Evolutionary conservation across 1,284 basidiomycete genomes (phyloP), one percentile per base, ranked within the genome.

Genomic region (Puccinia hordei): DNA sequence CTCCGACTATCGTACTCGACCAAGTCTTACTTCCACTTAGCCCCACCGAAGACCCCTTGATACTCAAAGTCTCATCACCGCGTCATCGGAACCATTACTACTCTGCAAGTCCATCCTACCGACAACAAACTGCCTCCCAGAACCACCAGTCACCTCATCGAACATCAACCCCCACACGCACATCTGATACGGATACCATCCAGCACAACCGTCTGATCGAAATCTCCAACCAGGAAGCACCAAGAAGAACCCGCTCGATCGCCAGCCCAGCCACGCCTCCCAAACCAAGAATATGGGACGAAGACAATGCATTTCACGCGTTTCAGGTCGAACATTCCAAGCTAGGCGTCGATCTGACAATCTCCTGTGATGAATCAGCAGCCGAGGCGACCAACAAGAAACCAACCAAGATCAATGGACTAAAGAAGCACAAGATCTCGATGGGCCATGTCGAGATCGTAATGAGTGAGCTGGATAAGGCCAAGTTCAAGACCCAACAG

Each of bases 361-460:
- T 77, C 51, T 66, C 75, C 46, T 65, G 41, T 33, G 46, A 73
- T 10, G 51, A 46, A 15, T 35, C 22, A 57, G 30, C 30, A 17
- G 33, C 61, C 2, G 51, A 57, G 38, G 33, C 30, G 30, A 41
- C 27, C 30, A 6, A 61, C 33, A 35, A 17, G 12, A 24, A 22
- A 10, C 61, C 2, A 38, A 33, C 33, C 2, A 38, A 2, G 9
- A 10, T 0, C 19, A 30, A 33, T 2, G 30, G 35, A 75, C 38
- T 2, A 59, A 63, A 66, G 30, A 75, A 63, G 44, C 61, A 35
- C 17, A 75, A 59, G 49, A 27, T 75, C 6, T 63, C 73, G 17
- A 66, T 77, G 61, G 75, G 63, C 27, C 75, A 77, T 35, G 75
- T 77, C 27, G 75, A 77, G 46, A 53, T 77, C 30, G 75, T 77